Evolutionary conservation across 345 rosid species (phyloP).

Genomic region (Populus davidiana): DNA sequence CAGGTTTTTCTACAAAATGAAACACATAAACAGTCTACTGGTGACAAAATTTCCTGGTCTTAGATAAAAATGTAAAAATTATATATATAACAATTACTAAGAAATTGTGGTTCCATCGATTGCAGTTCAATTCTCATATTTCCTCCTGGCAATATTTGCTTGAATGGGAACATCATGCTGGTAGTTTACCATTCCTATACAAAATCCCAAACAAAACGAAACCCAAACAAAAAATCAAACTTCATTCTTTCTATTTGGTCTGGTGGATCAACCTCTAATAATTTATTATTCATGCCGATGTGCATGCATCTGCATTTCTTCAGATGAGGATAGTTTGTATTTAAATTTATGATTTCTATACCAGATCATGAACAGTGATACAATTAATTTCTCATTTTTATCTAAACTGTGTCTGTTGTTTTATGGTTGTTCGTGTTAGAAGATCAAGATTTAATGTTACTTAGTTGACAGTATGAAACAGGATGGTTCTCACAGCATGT

Average conservation of each 20-base stretch:
- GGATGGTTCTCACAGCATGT: conserved; percentile 81
- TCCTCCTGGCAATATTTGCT: conserved; percentile 58
- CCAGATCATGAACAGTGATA: not conserved
- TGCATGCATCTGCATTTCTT: not conserved
- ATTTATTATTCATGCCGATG: not conserved
- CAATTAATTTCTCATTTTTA: no score
- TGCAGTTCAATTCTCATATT: conserved; percentile 64
- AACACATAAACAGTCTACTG: not conserved
- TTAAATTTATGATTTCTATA: not conserved
- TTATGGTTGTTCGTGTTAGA: conserved; percentile 1
- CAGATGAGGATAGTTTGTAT: not conserved
- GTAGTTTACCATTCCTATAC: conserved; percentile 78
- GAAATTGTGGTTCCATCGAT: conserved; percentile 41
- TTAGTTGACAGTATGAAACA: conserved; percentile 58
- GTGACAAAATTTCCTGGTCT: not conserved
- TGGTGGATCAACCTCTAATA: not conserved
- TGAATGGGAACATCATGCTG: conserved; percentile 88
- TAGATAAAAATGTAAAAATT: not conserved
- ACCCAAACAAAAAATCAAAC: not conserved
- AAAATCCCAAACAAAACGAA: conserved; percentile 8
- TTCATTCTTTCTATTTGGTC: not conserved
- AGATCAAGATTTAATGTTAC: conserved; percentile 14
- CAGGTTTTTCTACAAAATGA: conserved; percentile 42
- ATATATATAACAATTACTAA: conserved; percentile 24
- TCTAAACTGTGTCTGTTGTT: not conserved